Evolutionary conservation across 1,284 basidiomycete genomes (phyloP).

Genomic region (Heterobasidion parviporum): DNA sequence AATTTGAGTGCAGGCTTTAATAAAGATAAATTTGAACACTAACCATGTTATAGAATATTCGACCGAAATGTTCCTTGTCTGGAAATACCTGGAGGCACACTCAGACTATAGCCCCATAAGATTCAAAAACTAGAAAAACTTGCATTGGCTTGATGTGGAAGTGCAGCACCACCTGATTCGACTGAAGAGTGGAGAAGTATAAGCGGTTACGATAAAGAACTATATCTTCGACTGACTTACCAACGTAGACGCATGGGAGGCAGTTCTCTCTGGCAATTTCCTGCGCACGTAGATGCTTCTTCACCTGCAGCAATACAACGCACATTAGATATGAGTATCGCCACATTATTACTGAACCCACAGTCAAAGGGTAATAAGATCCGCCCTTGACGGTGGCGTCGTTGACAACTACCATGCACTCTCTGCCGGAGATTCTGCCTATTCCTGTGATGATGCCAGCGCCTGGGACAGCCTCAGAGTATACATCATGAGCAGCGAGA

Average conservation of each 20-base stretch:
- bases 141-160: conserved; percentile 90
- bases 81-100: conserved; percentile 53
- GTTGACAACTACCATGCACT: conserved; percentile 88
- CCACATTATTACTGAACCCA: conserved; percentile 23
- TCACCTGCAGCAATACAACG: conserved; percentile 45
- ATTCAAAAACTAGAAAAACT: neutral
- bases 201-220: neutral
- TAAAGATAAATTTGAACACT: conserved; percentile 18
- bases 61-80: conserved; percentile 89
- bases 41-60: conserved; percentile 96
- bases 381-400: conserved; percentile 94
- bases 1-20: neutral
- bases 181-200: conserved; percentile 35
- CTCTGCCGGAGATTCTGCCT: conserved; percentile 69
- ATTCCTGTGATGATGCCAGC: conserved; percentile 92
- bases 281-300: conserved; percentile 93
- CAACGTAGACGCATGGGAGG: conserved; percentile 88
- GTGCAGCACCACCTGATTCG: conserved; percentile 89
- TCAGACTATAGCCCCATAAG: conserved; percentile 6
- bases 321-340: neutral
- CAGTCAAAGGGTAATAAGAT: conserved; percentile 88
- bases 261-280: conserved; percentile 88
- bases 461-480: conserved; percentile 76
- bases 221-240: conserved; percentile 29
- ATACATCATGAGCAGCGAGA: conserved; percentile 84